phyloP scores from a whole-genome alignment of 208 protist genomes.

The Acanthamoeba sp. region DNA sequence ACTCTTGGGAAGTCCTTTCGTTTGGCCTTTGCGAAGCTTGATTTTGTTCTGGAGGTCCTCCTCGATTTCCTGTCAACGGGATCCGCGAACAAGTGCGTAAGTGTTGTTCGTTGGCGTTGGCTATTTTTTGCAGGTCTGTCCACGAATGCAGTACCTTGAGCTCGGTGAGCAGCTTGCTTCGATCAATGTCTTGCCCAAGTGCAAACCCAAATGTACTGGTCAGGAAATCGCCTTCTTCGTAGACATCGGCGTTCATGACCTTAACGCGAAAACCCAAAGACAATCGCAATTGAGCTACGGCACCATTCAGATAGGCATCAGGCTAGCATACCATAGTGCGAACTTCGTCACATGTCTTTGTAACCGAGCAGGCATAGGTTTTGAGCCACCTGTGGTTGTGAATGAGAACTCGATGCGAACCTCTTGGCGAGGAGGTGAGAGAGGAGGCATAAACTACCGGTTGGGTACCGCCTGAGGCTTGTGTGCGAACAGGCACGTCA shows the following conservation, averaged over 20 bases:
- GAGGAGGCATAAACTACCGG: not conserved
- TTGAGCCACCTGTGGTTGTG: not conserved
- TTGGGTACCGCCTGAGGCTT: not conserved
- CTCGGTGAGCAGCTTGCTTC: constrained; percentile 35
- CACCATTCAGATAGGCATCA: too few relatives aligned
- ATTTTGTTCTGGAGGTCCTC: constrained; percentile 30
- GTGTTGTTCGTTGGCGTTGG: not conserved
- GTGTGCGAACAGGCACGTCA: constrained; percentile 28
- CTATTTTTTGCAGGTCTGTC: not conserved
- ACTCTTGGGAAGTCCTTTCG: constrained; percentile 24
- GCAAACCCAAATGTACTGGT: constrained; percentile 37
- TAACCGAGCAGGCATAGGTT: not conserved
- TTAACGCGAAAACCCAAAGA: not conserved
- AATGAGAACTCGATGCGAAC: not conserved
- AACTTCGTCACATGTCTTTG: constrained; percentile 54
- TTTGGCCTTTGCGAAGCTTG: constrained; percentile 18
- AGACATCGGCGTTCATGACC: constrained; percentile 42
- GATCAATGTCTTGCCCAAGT: not conserved
- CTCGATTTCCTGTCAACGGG: not conserved
- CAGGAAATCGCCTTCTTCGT: constrained; percentile 50
- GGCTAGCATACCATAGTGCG: not conserved
- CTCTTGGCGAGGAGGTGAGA: not conserved
- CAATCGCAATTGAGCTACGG: not conserved
- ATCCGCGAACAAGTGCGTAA: not conserved
- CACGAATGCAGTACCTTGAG: not conserved